Evolutionary conservation across 176 grass and related monocot species (phyloP), one percentile per base, ranked within the genome.

Genomic region (Alopecurus myosuroides): DNA sequence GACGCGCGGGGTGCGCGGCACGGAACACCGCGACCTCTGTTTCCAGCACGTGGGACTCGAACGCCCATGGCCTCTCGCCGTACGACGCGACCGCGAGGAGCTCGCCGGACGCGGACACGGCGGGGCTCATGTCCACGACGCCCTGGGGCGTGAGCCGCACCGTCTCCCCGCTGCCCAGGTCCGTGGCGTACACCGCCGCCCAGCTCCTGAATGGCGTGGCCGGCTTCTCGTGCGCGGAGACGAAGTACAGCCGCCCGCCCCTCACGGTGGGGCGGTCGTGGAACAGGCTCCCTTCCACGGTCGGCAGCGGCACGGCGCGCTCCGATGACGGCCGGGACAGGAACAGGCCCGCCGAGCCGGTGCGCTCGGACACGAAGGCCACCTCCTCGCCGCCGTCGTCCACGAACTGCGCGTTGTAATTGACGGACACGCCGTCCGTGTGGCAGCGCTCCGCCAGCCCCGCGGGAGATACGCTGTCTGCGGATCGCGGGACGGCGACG

Each of bases 51-150:
- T 40, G 89, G 86, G 95, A 98, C 57, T 98, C 95, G 56, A 92
- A 92, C 28, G 82, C 92, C 95, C 95, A 98, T 0, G 85, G 56
- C 30, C 85, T 82, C 20, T 84, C 73, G 0, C 92, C 95, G n/a
- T 98, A 94, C 79, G 95, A 93, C 6, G 95, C 90, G 45, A 98
- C 95, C 25, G 95, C 95, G 7, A 98, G 31, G 51, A 90, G 74
- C 23, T 90, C 77, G 1, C 95, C 95, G 0, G 92, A 91, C 11
- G 37, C 45, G 0, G 92, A 78, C 56, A 94, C 73, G 18, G 95
- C 92, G 5, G 95, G 95, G 88, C 92, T 97, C 80, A 97, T 89
- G 88, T 97, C 95, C 48, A 86, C 95, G 6, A 89, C 81, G 61
- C 88, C 88, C 51, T 37, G 7, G 1, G 92, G 90, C 1, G 84